Evolutionary conservation across 768 basidiomycete species (phyloP).

Genomic region (Lactarius tabidus): DNA sequence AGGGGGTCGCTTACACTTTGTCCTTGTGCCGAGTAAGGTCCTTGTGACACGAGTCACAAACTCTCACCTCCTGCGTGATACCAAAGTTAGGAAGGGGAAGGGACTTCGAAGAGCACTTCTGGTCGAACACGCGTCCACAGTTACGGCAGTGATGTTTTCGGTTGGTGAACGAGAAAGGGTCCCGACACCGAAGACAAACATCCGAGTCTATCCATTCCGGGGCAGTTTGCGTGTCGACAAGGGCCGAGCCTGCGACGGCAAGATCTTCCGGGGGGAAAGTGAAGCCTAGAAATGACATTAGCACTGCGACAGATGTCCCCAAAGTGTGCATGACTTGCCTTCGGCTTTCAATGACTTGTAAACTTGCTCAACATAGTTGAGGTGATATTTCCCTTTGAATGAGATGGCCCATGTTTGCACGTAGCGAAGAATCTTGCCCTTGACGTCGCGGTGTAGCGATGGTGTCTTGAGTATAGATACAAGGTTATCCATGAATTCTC

Average conservation of each 20-base stretch:
- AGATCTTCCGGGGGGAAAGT: constrained; percentile 80
- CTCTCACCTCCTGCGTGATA: constrained; percentile 86
- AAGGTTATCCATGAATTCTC: constrained; percentile 92
- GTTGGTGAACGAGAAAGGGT: constrained; percentile 90
- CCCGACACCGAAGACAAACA: constrained; percentile 88
- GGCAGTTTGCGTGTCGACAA: constrained; percentile 88
- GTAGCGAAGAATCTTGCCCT: constrained; percentile 66
- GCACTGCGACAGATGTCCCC: background rate
- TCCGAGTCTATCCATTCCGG: constrained; percentile 98
- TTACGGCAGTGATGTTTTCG: constrained; percentile 98
- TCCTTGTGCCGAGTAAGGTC: constrained; percentile 69
- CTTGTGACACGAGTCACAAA: constrained; percentile 86
- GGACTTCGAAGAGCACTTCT: constrained; percentile 81
- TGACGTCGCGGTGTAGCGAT: constrained; percentile 74
- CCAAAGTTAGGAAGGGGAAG: constrained; percentile 91
- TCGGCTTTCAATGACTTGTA: constrained; percentile 74
- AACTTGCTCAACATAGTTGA: constrained; percentile 73
- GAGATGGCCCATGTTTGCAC: constrained; percentile 95
- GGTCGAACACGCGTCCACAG: constrained; percentile 96
- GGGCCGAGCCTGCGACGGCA: constrained; percentile 64
- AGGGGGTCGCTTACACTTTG: constrained; percentile 41
- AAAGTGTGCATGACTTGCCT: constrained; percentile 44
- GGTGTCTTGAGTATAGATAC: constrained; percentile 83
- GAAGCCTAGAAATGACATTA: constrained; percentile 49
- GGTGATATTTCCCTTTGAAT: constrained; percentile 73